A percentile compares a stretch with the other conserved stretches of the same genome.
Evolutionary conservation across 2,329 filamentous ascomycete species (phyloP).

Genomic region (Arthrobotrys conoides): DNA sequence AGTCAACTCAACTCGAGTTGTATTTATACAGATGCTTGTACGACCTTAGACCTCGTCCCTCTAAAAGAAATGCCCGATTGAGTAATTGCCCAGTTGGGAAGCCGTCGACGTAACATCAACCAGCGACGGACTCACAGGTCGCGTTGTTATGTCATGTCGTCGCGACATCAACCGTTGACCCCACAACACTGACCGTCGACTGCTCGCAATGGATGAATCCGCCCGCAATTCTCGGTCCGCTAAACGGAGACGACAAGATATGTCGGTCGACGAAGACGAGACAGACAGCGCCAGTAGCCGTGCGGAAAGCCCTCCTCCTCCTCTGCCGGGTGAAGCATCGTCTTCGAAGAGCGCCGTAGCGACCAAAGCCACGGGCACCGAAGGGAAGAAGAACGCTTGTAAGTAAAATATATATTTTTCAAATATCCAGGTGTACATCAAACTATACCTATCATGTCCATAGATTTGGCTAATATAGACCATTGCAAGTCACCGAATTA

Average conservation of each 20-base stretch:
- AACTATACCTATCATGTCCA: not conserved
- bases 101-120: not conserved
- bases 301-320: slow-evolving; percentile 15
- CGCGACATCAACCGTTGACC: not conserved
- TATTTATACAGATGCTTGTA: slow-evolving; percentile 2
- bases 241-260: slow-evolving; percentile 30
- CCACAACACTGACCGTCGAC: not conserved
- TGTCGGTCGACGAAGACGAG: slow-evolving; percentile 21
- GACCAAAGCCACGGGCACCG: not conserved
- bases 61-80: slow-evolving; percentile 5
- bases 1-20: not conserved
- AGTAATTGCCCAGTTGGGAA: slow-evolving; percentile 18
- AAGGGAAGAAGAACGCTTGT: slow-evolving; percentile 50
- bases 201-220: slow-evolving; percentile 33
- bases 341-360: not conserved
- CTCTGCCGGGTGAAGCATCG: not conserved
- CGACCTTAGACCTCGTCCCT: not conserved
- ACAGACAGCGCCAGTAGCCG: slow-evolving; percentile 28
- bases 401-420: not conserved
- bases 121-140: not conserved
- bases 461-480: not conserved
- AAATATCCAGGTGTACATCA: not conserved
- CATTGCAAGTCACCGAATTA: slow-evolving; percentile 37
- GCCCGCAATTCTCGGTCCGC: slow-evolving; percentile 19
- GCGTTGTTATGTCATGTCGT: slow-evolving; percentile 21